Evolutionary conservation across 2,329 filamentous ascomycete species (phyloP).

Genomic region (Dactylonectria macrodidyma): DNA sequence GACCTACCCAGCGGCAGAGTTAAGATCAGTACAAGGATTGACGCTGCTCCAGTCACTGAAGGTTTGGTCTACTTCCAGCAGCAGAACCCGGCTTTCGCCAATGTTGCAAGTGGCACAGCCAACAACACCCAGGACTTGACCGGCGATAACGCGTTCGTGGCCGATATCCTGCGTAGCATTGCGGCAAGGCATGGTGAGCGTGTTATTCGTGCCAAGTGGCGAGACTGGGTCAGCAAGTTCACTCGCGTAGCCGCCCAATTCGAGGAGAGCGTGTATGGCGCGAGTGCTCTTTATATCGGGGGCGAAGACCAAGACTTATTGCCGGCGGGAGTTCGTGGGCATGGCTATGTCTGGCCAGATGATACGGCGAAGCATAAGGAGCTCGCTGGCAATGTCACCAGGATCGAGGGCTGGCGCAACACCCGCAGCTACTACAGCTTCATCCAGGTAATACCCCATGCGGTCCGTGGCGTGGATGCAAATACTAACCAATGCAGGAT

Average conservation of each 20-base stretch:
- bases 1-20: conserved; percentile 93
- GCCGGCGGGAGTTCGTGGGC: conserved; percentile 77
- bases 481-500: conserved; percentile 63
- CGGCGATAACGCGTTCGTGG: conserved; percentile 91
- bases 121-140: conserved; percentile 76
- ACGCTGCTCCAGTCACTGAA: conserved; percentile 85
- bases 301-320: conserved; percentile 77
- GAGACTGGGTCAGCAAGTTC: conserved; percentile 95
- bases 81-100: conserved; percentile 74
- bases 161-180: conserved; percentile 86
- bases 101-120: conserved; percentile 59
- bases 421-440: conserved; percentile 97
- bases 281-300: conserved; percentile 89
- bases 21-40: conserved; percentile 93
- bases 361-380: conserved; percentile 86
- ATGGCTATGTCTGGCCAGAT: conserved; percentile 96
- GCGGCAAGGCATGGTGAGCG: conserved; percentile 89
- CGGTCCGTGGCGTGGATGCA: neutral
- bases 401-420: conserved; percentile 97
- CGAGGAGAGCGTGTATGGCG: conserved; percentile 95
- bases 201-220: conserved; percentile 92
- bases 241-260: conserved; percentile 93
- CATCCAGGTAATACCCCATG: conserved; percentile 76
- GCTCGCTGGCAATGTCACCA: conserved; percentile 89
- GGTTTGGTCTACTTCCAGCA: conserved; percentile 91